A percentile compares a stretch with the other conserved stretches of the same genome.
These are phyloP conservation scores for Ceratobasidium sp. DNA, from an alignment of 1,284 basidiomycete species.

Conservation along the genomic window DNA sequence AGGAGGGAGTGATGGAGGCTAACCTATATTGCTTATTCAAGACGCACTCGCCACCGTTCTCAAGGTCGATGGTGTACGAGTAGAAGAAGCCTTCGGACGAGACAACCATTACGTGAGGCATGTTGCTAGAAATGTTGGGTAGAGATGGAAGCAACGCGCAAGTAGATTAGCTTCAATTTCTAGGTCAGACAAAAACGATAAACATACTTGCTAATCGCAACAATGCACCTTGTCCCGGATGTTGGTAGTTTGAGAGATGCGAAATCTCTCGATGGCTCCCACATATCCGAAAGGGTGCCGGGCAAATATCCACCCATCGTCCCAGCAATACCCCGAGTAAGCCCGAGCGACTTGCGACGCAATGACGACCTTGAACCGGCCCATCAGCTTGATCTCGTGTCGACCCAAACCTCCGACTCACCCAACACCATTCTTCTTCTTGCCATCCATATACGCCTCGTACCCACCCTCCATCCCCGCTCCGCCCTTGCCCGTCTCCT, in stretches of 20 bases:
- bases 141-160: background rate
- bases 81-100: conserved; percentile 97
- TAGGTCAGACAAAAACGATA: conserved; percentile 1
- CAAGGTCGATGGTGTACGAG: conserved; percentile 94
- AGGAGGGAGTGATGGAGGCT: conserved; percentile 46
- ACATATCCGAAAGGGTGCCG: conserved; percentile 91
- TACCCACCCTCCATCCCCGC: conserved; percentile 73
- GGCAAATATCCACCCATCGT: conserved; percentile 89
- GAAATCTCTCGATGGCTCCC: conserved; percentile 97
- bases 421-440: conserved; percentile 69
- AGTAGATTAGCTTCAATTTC: conserved; percentile 9
- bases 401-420: conserved; percentile 53
- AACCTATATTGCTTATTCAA: conserved; percentile 91
- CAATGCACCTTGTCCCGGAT: conserved; percentile 81
- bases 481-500: conserved; percentile 61
- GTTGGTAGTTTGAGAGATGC: conserved; percentile 91
- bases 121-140: conserved; percentile 66
- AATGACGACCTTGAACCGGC: conserved; percentile 39
- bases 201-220: conserved; percentile 85
- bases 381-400: background rate
- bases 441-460: conserved; percentile 77
- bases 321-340: conserved; percentile 46
- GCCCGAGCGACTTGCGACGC: conserved; percentile 46
- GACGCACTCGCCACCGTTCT: conserved; percentile 95
- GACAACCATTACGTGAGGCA: conserved; percentile 97